phyloP scores from a whole-genome alignment of 2,329 filamentous ascomycete genomes.

The Colletotrichum lupini region DNA sequence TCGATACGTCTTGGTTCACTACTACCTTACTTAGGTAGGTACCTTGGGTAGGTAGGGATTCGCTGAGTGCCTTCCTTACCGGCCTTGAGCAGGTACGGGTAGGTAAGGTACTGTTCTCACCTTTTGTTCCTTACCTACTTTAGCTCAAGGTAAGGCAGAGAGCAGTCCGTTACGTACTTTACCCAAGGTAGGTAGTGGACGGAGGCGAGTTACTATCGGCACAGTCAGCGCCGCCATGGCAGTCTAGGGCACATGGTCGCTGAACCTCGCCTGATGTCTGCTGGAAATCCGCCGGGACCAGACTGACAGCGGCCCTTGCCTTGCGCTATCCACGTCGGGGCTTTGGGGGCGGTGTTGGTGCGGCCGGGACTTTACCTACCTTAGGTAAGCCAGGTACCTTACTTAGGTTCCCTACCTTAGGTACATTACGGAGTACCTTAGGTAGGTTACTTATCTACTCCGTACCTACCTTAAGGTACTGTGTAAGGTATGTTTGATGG shows the following conservation, averaged over 20 bases:
- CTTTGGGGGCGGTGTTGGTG: no score
- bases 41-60: no score
- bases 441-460: no score
- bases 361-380: neutral
- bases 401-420: neutral
- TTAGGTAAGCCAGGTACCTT: neutral
- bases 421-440: neutral
- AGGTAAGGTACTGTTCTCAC: no score
- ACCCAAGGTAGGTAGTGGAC: no score
- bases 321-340: neutral
- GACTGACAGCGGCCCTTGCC: slow-evolving; percentile 1
- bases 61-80: neutral
- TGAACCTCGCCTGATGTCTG: slow-evolving; percentile 24
- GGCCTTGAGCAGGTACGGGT: neutral
- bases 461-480: no score
- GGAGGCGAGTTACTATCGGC: neutral
- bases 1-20: neutral
- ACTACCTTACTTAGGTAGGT: neutral
- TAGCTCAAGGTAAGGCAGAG: no score
- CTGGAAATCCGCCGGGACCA: neutral
- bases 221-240: neutral
- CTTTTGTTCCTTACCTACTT: neutral
- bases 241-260: neutral
- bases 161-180: no score
- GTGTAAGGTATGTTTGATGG: no score